phyloP scores from a whole-genome alignment of 345 rosid species.

The Populus davidiana region DNA sequence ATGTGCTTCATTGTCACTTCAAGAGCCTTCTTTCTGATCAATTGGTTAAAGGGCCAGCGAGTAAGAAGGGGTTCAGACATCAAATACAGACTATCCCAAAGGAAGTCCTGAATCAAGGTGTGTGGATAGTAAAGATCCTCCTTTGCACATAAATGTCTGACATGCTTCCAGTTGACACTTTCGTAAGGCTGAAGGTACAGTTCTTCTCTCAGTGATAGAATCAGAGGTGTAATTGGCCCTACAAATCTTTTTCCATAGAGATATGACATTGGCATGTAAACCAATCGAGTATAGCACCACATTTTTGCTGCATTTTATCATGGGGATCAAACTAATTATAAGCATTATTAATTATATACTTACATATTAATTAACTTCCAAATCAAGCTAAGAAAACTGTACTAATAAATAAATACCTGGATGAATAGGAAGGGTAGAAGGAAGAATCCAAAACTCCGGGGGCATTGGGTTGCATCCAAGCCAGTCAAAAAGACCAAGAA shows the following conservation, averaged over 20 bases:
- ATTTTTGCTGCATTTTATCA: conserved; percentile 17
- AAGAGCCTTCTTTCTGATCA: conserved; percentile 22
- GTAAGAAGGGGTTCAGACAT: conserved; percentile 26
- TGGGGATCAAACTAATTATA: too few species aligned
- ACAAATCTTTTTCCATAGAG: conserved; percentile 24
- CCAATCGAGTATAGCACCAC: conserved; percentile 27
- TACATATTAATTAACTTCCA: not conserved
- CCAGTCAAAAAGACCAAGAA: conserved; percentile 23
- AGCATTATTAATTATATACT: not conserved
- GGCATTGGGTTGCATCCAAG: conserved; percentile 26
- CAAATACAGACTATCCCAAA: conserved; percentile 27
- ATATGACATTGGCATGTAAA: conserved; percentile 28
- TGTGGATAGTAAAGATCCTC: conserved; percentile 32
- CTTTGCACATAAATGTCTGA: conserved; percentile 23
- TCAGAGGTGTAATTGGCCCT: conserved; percentile 16
- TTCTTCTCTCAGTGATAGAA: conserved; percentile 18
- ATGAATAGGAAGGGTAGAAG: conserved; percentile 14
- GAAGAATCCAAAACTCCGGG: conserved; percentile 17
- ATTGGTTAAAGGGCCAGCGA: conserved; percentile 33
- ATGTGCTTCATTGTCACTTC: conserved; percentile 22
- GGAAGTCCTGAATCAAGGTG: conserved; percentile 21
- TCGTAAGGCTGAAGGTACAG: conserved; percentile 8
- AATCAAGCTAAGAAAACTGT: not conserved
- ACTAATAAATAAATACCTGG: not conserved
- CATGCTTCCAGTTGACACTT: conserved; percentile 1